These are phyloP conservation scores for Lentinus tigrinus DNA, from an alignment of 768 basidiomycete species.

Conservation along the genomic window DNA sequence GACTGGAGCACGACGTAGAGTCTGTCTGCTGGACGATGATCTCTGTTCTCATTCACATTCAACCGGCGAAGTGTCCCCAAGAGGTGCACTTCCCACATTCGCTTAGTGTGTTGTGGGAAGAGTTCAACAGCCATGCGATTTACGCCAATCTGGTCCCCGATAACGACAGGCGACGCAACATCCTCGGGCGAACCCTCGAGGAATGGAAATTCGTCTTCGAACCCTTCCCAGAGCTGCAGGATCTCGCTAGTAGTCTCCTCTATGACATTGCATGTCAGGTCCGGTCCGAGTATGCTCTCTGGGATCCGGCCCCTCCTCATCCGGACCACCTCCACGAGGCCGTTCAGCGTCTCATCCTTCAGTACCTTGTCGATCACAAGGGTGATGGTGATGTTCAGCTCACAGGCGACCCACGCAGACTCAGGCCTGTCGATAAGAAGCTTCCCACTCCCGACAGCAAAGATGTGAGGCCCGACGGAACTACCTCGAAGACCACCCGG, in stretches of 20 bases:
- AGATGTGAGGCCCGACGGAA: no score
- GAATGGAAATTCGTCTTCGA: no score
- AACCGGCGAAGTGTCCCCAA: not conserved
- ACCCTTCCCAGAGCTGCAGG: not conserved
- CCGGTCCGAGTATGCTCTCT: not conserved
- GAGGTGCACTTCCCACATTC: not conserved
- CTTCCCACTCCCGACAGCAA: no score
- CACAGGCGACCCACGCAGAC: not conserved
- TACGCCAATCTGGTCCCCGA: not conserved
- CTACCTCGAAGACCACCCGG: no score
- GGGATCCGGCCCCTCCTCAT: not conserved
- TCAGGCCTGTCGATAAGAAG: not conserved
- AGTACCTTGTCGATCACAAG: conserved; percentile 4
- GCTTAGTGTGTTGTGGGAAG: not conserved
- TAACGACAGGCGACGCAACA: not conserved
- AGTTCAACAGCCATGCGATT: not conserved
- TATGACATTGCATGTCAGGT: not conserved
- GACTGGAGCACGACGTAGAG: not conserved
- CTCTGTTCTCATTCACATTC: not conserved
- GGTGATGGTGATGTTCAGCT: not conserved
- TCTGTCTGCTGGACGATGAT: not conserved
- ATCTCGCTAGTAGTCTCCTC: not conserved
- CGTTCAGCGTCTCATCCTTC: not conserved
- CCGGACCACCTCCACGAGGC: conserved; percentile 7
- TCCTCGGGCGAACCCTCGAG: not conserved